Evolutionary conservation across 805 yeast genomes (phyloP), one percentile per base, ranked within the genome.

Genomic region (Hanseniaspora clermontiae): DNA sequence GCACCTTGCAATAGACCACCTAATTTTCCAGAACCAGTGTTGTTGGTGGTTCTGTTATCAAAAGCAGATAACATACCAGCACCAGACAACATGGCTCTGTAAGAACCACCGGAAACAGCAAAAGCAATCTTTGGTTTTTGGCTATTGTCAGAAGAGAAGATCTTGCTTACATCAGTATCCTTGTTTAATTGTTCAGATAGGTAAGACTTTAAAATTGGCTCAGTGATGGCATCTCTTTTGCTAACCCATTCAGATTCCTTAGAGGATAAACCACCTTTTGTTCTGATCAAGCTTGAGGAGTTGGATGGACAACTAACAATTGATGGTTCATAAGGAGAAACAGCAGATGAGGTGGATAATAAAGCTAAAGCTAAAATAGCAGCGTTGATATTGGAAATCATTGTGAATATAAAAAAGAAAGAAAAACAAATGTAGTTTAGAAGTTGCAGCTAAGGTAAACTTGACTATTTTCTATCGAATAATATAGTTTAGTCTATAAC

Each of bases 41-140:
- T 75, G 57, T 76, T 77, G 17, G 65, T 69, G 2, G 93, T 82
- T 60, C 95, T 74, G 65, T 82, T 80, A 66, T 88, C 96, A 58
- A 86, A 69, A 1, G 91, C 95, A 0, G 90, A 73, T 20, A 88
- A 70, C 66, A 82, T 80, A 38, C 96, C 96, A 14, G 95, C 95
- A 1, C 95, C 95, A 57, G 76, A 70, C 47, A 88, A 70, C 87
- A 88, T 86, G 37, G 96, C 95, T 59, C 96, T 77, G 68, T 86
- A 88, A 3, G 96, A 96, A 65, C 96, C 96, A 47, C 96, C 96
- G 15, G 87, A 76, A 61, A 82, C 80, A 7, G 88, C 82, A 32
- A 78, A 61, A 3, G 80, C 89, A 45, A 84, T 71, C 50, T 75
- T 72, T 12, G 68, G 68, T 11, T 60, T 61, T 47, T 60, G 60